These are phyloP conservation scores for Colletotrichum caudatum DNA, from an alignment of 2,329 filamentous ascomycete species.

Conservation along the genomic window DNA sequence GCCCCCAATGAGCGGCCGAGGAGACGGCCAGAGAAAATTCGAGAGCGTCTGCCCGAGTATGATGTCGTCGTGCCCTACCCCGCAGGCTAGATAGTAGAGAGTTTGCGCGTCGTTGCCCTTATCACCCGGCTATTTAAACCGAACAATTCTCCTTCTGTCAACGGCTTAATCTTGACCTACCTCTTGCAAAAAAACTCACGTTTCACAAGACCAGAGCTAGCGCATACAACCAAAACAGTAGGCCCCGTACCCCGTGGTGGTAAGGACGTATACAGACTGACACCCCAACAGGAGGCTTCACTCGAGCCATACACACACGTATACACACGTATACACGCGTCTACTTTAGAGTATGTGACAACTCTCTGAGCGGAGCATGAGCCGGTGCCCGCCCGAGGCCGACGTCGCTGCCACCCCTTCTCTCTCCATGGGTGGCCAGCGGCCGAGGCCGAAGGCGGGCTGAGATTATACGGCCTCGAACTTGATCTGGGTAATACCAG, in stretches of 20 bases:
- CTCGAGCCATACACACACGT: background rate
- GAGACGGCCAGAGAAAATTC: background rate
- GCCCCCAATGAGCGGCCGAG: slow-evolving; percentile 17
- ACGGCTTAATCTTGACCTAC: accelerated
- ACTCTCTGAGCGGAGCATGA: slow-evolving; percentile 61
- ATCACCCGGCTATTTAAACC: slow-evolving; percentile 32
- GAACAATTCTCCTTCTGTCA: background rate
- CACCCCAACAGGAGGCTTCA: slow-evolving; percentile 27
- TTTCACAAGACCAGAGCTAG: background rate
- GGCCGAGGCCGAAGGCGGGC: slow-evolving; percentile 51
- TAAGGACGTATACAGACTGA: slow-evolving; percentile 23
- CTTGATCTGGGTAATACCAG: slow-evolving; percentile 99
- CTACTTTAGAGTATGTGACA: slow-evolving; percentile 30
- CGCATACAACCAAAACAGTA: slow-evolving; percentile 24
- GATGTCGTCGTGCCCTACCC: slow-evolving; percentile 31
- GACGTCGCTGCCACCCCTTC: slow-evolving; percentile 32
- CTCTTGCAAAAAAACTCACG: background rate
- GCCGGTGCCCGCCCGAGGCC: slow-evolving; percentile 65
- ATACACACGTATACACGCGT: background rate
- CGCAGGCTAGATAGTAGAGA: slow-evolving; percentile 30
- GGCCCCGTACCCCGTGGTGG: slow-evolving; percentile 12
- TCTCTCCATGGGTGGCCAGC: slow-evolving; percentile 38
- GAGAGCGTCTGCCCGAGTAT: slow-evolving; percentile 2
- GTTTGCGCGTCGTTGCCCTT: slow-evolving; percentile 7
- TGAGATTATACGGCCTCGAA: slow-evolving; percentile 94